Base-by-base conservation (phyloP, 1,284 basidiomycete genomes). In the Rhizopogon hawkerae region DNA sequence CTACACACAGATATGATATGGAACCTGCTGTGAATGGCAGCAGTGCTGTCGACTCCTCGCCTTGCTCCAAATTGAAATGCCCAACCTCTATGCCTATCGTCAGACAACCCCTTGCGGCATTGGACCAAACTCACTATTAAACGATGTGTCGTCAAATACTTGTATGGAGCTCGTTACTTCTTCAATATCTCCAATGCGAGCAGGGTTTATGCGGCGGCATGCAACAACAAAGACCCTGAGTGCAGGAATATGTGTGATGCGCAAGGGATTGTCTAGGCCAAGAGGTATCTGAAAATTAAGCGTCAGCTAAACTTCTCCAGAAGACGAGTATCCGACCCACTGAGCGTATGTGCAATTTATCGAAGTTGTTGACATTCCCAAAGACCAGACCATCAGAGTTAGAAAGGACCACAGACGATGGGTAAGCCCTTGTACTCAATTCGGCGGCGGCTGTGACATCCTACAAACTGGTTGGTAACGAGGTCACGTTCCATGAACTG, bases 331-430 rank as follows among this genome's bases (percentile, higher is more conserved):
- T 26, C 8, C 14, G 33, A 61, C 77, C 52, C 61, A 91, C 85
- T 29, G 88, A 79, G 53, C 83, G 79, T 35, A 93, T 83, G 56
- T 92, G 87, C 62, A 92, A 75, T 68, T 89, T 89, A 58, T 89
- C 83, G 8, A 91, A 69, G 49, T 83, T 79, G n/a, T 72, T 70
- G 11, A 91, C 72, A 13, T 70, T 71, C 8, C 85, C 85, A 38
- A 93, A 77, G 41, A 77, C 65, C 7, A 93, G 64, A 0, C 77
- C 73, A 3, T 72, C 71, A 0, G 71, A 58, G 1, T 78, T 76
- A 1, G 80, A 79, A 14, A 90, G 62, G 9, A 86, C 61, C 5
- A 90, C 61, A 2, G 79, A 79, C 2, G 75, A 71, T 7, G 69
- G 67, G 60, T 80, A 79, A 3, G 60, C 56, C 5, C 60, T 46